Percentiles rank a stretch among this genome's conserved stretches.
Evolutionary conservation across 2,329 filamentous ascomycete species (phyloP).

Genomic region (Sclerotinia subarctica): DNA sequence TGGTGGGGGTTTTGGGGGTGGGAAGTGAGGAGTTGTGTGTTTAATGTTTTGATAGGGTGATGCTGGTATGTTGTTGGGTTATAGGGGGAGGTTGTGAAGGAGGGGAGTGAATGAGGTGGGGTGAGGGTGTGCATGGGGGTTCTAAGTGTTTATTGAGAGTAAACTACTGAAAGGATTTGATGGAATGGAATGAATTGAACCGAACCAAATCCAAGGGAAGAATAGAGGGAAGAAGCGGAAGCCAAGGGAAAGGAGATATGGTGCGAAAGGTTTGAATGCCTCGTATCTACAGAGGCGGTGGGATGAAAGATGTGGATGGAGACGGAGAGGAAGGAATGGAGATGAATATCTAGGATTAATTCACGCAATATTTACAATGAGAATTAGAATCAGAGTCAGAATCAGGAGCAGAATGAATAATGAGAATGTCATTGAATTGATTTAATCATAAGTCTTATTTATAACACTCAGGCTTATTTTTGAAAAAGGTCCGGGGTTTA

Average conservation of each 20-base stretch:
- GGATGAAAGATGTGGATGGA: background rate
- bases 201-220: background rate
- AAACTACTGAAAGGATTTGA: background rate
- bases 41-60: background rate
- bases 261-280: background rate
- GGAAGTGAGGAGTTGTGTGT: background rate
- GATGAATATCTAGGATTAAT: background rate
- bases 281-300: background rate
- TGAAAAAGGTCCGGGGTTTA: no score
- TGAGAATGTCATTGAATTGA: background rate
- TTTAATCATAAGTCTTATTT: no score
- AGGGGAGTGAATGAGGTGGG: no score
- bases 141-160: no score
- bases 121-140: background rate
- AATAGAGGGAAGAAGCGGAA: background rate
- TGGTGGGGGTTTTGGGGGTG: background rate
- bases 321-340: background rate
- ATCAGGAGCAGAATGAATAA: background rate
- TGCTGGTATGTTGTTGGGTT: background rate
- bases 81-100: no score
- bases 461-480: no score
- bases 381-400: background rate
- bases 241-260: background rate
- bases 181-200: no score
- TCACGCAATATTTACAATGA: background rate